Percentiles rank a stretch among this genome's conserved stretches.
These are phyloP conservation scores for Infundibulicybe gibba DNA, from an alignment of 768 basidiomycete species.

Conservation along the genomic window DNA sequence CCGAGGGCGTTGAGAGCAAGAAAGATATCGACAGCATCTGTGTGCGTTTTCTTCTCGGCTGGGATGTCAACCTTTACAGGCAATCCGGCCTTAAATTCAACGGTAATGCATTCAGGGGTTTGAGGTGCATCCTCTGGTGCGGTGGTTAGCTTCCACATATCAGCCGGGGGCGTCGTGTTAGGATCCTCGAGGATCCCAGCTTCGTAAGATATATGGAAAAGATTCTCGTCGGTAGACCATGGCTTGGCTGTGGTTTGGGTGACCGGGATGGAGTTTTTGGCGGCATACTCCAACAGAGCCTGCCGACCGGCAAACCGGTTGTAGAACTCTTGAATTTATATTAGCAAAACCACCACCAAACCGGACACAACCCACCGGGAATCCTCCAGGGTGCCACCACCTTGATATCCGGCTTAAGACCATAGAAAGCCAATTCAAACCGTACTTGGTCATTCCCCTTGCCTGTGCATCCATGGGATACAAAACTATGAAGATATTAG, in stretches of 20 bases:
- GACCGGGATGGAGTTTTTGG: constrained; percentile 86
- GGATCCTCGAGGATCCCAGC: constrained; percentile 99
- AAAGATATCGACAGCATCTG: constrained; percentile 96
- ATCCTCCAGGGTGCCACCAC: constrained; percentile 98
- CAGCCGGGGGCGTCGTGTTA: constrained; percentile 85
- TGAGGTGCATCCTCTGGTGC: constrained; percentile 80
- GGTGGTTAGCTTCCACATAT: constrained; percentile 99
- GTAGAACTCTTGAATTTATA: constrained; percentile 72
- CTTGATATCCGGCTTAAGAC: constrained; percentile 97
- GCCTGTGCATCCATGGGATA: constrained; percentile 98
- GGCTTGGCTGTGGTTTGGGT: constrained; percentile 95
- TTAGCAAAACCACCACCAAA: not conserved
- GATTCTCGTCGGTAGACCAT: constrained; percentile 99
- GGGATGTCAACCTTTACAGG: constrained; percentile 76
- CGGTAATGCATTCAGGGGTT: constrained; percentile 72
- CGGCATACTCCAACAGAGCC: constrained; percentile 88
- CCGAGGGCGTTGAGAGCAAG: constrained; percentile 86
- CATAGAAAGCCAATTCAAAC: constrained; percentile 99
- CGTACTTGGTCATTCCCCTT: constrained; percentile 99
- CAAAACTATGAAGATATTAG: constrained; percentile 56
- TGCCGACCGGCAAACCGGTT: constrained; percentile 95
- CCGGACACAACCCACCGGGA: constrained; percentile 53
- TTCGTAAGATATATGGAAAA: constrained; percentile 99
- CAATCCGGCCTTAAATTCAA: constrained; percentile 86
- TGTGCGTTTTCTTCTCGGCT: constrained; percentile 58